phyloP scores from a whole-genome alignment of 129 eudicot genomes.

The Artemisia argyi region DNA sequence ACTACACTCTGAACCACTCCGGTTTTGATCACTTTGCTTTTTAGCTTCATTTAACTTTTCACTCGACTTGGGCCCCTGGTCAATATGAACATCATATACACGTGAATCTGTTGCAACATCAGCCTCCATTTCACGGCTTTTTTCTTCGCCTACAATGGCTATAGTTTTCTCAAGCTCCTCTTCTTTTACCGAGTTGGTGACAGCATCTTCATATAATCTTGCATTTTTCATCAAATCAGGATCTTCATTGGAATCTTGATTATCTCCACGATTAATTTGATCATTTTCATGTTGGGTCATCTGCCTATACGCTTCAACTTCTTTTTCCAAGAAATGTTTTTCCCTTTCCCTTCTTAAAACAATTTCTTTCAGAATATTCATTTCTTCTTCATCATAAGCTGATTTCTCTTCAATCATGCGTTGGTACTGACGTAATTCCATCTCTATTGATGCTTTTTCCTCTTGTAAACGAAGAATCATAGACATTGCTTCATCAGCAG shows the following conservation, averaged over 20 bases:
- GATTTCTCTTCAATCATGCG: constrained; percentile 84
- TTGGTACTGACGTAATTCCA: constrained; percentile 82
- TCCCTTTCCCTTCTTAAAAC: constrained; percentile 75
- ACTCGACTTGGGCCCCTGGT: constrained; percentile 25
- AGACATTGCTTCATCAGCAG: constrained; percentile 99
- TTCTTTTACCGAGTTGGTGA: constrained; percentile 23
- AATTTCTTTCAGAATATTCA: constrained; percentile 86
- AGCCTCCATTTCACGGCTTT: constrained; percentile 17
- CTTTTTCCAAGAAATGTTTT: constrained; percentile 78
- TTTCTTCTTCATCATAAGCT: constrained; percentile 85
- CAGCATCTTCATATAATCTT: constrained; percentile 25
- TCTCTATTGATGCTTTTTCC: constrained; percentile 82
- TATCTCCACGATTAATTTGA: constrained; percentile 31
- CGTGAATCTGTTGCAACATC: constrained; percentile 32
- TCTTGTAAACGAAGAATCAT: constrained; percentile 96
- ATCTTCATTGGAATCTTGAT: constrained; percentile 44
- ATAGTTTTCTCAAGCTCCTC: constrained; percentile 45
- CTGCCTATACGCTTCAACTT: constrained; percentile 77
- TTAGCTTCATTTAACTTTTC: constrained; percentile 25
- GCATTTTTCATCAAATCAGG: constrained; percentile 39
- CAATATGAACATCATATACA: constrained; percentile 72
- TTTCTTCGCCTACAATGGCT: constrained; percentile 40
- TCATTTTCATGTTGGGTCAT: constrained; percentile 36
- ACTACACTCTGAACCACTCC: constrained; percentile 38
- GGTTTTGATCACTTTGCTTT: constrained; percentile 25